These are phyloP conservation scores for Hortiboletus rubellus DNA, from an alignment of 1,284 basidiomycete species.

Conservation along the genomic window DNA sequence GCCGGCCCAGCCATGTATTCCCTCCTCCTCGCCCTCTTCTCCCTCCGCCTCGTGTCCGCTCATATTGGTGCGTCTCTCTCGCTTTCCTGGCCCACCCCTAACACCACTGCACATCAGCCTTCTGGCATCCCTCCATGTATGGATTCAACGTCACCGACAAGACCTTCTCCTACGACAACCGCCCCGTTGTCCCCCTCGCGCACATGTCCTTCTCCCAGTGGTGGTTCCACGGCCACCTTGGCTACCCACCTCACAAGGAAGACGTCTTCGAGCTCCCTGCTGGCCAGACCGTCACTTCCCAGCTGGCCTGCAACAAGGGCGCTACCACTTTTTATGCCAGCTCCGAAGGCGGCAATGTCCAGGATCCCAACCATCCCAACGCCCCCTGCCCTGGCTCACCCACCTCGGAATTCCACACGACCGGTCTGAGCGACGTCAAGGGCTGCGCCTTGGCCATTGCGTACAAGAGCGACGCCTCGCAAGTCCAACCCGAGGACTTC, in stretches of 20 bases:
- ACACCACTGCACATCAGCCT: conserved; percentile 9
- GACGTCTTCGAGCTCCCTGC: conserved; percentile 40
- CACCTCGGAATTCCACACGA: conserved; percentile 52
- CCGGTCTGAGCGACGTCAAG: conserved; percentile 50
- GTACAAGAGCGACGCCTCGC: conserved; percentile 58
- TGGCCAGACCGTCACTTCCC: conserved; percentile 23
- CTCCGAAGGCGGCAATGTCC: conserved; percentile 52
- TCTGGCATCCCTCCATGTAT: conserved; percentile 28
- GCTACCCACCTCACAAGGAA: conserved; percentile 36
- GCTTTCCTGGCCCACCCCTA: not conserved
- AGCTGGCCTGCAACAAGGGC: conserved; percentile 37
- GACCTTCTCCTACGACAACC: conserved; percentile 32
- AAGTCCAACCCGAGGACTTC: conserved; percentile 65
- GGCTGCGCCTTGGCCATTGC: conserved; percentile 72
- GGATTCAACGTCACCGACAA: conserved; percentile 30
- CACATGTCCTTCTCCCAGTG: conserved; percentile 38
- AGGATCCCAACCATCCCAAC: conserved; percentile 33
- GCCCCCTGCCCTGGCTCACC: conserved; percentile 51
- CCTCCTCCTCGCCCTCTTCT: conserved; percentile 1
- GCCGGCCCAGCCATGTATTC: conserved; percentile 26
- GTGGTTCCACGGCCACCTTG: conserved; percentile 45
- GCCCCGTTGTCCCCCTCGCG: conserved; percentile 38
- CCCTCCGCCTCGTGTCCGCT: conserved; percentile 7
- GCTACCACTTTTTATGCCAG: conserved; percentile 52
- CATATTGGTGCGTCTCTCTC: conserved; percentile 18